A percentile compares a stretch with the other conserved stretches of the same genome.
phyloP scores from a whole-genome alignment of 208 protist species.

The Trypanosoma vivax region DNA sequence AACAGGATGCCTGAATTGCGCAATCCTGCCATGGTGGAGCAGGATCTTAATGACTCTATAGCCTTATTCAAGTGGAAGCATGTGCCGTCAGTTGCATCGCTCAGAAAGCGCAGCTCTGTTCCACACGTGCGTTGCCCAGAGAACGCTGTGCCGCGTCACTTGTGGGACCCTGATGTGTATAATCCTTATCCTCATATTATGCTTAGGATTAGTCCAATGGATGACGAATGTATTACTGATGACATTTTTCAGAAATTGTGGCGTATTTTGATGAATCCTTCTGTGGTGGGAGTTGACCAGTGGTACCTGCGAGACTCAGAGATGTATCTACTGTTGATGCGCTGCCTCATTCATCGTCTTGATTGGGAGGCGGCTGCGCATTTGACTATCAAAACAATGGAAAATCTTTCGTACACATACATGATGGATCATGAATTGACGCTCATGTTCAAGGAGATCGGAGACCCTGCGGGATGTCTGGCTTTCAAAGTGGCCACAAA shows the following conservation, averaged over 20 bases:
- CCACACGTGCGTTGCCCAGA: conserved; percentile 51
- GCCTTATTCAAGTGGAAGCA: conserved; percentile 34
- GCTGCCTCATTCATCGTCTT: conserved; percentile 74
- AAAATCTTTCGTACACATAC: conserved; percentile 71
- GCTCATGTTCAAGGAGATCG: conserved; percentile 75
- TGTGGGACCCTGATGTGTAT: conserved; percentile 72
- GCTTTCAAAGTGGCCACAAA: conserved; percentile 86
- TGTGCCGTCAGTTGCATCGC: conserved; percentile 18
- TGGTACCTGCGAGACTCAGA: conserved; percentile 84
- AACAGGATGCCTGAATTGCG: conserved; percentile 64
- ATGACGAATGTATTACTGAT: conserved; percentile 21
- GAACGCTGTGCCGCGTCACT: conserved; percentile 48
- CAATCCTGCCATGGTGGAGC: conserved; percentile 45
- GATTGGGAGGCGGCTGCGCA: conserved; percentile 83
- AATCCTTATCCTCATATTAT: conserved; percentile 77
- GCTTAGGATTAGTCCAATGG: conserved; percentile 26
- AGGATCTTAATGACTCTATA: conserved; percentile 54
- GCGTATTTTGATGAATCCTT: conserved; percentile 57
- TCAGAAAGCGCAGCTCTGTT: conserved; percentile 45
- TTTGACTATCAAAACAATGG: conserved; percentile 63
- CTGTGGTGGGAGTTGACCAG: conserved; percentile 41
- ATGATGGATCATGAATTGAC: conserved; percentile 82
- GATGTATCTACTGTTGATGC: conserved; percentile 73
- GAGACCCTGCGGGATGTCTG: conserved; percentile 73
- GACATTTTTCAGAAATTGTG: conserved; percentile 83